Conservation (phyloP, 441 rosid genomes). For the Populus trichocarpa region DNA sequence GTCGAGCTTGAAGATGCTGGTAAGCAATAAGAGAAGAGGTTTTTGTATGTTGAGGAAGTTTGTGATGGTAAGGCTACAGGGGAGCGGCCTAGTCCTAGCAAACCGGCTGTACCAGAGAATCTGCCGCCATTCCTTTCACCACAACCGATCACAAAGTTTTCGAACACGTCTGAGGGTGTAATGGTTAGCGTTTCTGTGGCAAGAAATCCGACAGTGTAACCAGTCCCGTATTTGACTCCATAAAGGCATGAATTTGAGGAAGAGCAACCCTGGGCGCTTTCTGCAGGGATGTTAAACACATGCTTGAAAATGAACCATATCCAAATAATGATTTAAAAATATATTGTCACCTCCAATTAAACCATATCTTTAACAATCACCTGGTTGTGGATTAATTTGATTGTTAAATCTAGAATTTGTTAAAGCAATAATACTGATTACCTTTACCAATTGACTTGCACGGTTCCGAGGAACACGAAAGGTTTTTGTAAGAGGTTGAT, state of each 20-base stretch:
- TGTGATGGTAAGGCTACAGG: conserved; percentile 62
- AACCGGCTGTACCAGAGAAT: conserved; percentile 68
- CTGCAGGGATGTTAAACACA: neutral
- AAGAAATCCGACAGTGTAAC: conserved; percentile 54
- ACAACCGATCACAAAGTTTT: conserved; percentile 62
- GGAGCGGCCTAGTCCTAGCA: conserved; percentile 86
- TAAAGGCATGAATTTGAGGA: conserved; percentile 58
- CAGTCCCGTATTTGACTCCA: conserved; percentile 71
- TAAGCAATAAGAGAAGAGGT: too few relatives aligned
- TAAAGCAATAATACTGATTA: neutral
- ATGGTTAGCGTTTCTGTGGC: conserved; percentile 61
- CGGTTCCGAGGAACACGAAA: neutral
- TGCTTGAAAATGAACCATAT: neutral
- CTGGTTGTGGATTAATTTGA: neutral
- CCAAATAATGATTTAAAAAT: too few relatives aligned
- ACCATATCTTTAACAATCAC: neutral
- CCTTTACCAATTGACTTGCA: neutral
- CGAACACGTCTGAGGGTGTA: conserved; percentile 39
- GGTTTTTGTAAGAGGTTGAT: neutral
- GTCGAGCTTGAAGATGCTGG: too few relatives aligned
- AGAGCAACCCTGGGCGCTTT: conserved; percentile 48
- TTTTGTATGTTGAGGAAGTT: conserved; percentile 26
- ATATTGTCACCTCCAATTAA: too few relatives aligned
- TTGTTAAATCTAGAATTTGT: neutral
- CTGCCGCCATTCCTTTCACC: conserved; percentile 76